Conservation (phyloP, 441 rosid species). For the Arabidopsis lyrata region DNA sequence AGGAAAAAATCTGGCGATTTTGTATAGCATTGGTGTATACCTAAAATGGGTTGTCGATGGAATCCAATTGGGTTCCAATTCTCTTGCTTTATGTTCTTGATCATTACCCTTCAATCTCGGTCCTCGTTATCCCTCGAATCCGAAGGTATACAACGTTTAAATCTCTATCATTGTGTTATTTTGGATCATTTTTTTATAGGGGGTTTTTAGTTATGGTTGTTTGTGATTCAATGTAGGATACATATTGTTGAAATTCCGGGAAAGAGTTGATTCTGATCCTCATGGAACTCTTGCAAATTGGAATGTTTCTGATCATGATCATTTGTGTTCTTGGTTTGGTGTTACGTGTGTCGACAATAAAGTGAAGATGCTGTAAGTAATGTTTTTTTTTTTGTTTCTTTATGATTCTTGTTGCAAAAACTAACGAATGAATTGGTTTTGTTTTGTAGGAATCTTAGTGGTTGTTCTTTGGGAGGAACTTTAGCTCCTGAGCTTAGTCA, state of each 20-base stretch:
- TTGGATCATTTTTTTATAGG: not conserved
- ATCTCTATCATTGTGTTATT: slow-evolving; percentile 4
- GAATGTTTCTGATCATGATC: slow-evolving; percentile 56
- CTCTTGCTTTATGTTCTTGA: slow-evolving; percentile 59
- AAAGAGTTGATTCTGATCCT: slow-evolving; percentile 68
- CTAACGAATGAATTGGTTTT: slow-evolving; percentile 37
- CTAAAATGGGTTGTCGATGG: slow-evolving; percentile 83
- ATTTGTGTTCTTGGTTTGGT: slow-evolving; percentile 77
- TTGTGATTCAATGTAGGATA: slow-evolving; percentile 50
- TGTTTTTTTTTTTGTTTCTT: slow-evolving; percentile 6
- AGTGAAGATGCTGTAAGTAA: slow-evolving; percentile 78
- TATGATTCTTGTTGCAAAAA: slow-evolving; percentile 49
- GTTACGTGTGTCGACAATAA: slow-evolving; percentile 67
- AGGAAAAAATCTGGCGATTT: slow-evolving; percentile 53
- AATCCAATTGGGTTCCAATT: slow-evolving; percentile 61
- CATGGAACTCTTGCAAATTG: slow-evolving; percentile 67
- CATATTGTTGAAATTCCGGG: slow-evolving; percentile 69
- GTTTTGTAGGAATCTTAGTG: slow-evolving; percentile 66
- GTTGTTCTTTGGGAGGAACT: slow-evolving; percentile 69
- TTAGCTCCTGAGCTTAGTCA: slow-evolving; percentile 76
- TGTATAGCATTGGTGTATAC: slow-evolving; percentile 36
- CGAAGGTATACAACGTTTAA: slow-evolving; percentile 55
- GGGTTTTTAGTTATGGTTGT: slow-evolving; percentile 30
- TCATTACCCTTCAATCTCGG: slow-evolving; percentile 52
- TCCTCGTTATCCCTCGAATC: slow-evolving; percentile 61